phyloP scores from a whole-genome alignment of 129 eudicot genomes.

The Tagetes erecta region DNA sequence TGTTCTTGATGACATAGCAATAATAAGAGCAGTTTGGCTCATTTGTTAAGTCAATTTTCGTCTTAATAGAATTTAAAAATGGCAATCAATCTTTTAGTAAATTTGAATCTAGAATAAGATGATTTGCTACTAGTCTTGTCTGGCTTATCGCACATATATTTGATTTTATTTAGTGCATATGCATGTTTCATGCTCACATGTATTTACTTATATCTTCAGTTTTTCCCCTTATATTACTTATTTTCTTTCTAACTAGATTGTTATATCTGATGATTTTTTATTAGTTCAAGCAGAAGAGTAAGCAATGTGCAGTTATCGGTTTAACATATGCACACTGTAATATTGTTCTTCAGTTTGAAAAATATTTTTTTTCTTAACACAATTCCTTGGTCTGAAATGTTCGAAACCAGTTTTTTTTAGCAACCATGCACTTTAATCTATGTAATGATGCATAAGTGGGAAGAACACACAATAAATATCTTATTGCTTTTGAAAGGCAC shows the following conservation, averaged over 20 bases:
- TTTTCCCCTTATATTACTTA: neutral
- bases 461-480: neutral
- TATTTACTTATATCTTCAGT: neutral
- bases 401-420: neutral
- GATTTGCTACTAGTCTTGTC: neutral
- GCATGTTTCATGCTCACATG: neutral
- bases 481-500: neutral
- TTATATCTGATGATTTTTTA: neutral
- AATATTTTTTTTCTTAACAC: too few relatives aligned
- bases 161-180: constrained; percentile 6
- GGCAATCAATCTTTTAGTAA: neutral
- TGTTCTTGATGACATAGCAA: neutral
- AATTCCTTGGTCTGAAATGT: neutral
- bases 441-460: neutral
- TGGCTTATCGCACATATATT: neutral
- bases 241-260: neutral
- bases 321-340: too few relatives aligned
- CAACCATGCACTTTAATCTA: neutral
- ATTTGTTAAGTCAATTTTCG: neutral
- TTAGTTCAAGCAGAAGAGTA: neutral
- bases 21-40: neutral
- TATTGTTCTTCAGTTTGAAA: neutral
- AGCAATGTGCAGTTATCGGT: neutral
- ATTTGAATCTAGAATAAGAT: neutral
- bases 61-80: neutral